These are phyloP conservation scores for Alternaria dauci DNA, from an alignment of 2,329 filamentous ascomycete genomes.

Conservation along the genomic window DNA sequence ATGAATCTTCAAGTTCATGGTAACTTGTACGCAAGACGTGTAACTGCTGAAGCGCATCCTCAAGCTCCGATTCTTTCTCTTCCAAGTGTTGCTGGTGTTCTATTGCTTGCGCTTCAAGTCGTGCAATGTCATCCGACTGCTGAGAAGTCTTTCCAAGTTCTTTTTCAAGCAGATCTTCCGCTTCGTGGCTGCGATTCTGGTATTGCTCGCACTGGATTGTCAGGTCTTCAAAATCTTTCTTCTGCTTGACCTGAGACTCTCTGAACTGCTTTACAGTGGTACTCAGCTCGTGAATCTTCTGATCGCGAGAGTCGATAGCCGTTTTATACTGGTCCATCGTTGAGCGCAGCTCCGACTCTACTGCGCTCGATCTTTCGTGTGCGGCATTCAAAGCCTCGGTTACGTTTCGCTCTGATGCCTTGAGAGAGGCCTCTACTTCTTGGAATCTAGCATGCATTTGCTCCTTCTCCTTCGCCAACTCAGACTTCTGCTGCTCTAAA, in stretches of 20 bases:
- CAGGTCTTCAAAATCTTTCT: constrained; percentile 21
- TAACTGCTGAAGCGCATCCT: constrained; percentile 20
- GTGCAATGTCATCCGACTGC: constrained; percentile 34
- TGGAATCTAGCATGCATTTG: constrained; percentile 41
- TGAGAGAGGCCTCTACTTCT: constrained; percentile 50
- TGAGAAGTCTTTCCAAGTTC: constrained; percentile 22
- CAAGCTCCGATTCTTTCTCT: constrained; percentile 28
- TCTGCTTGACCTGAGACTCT: constrained; percentile 18
- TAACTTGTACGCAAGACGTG: constrained; percentile 28
- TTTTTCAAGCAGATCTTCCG: constrained; percentile 34
- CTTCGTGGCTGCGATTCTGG: constrained; percentile 33
- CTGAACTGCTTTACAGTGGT: constrained; percentile 14
- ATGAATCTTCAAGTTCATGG: constrained; percentile 30
- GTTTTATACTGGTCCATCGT: constrained; percentile 30
- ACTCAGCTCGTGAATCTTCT: constrained; percentile 18
- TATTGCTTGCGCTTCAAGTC: constrained; percentile 28
- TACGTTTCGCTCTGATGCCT: constrained; percentile 45
- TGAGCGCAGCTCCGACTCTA: constrained; percentile 51
- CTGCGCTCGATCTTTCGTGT: constrained; percentile 33
- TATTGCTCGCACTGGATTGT: constrained; percentile 43
- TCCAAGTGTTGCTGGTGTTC: constrained; percentile 31
- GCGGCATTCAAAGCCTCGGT: constrained; percentile 36
- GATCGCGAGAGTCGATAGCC: constrained; percentile 15
- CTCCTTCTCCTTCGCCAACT: constrained; percentile 46
- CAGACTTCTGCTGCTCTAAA: constrained; percentile 43